These are phyloP conservation scores for Anthracocystis setariae DNA, from an alignment of 1,284 basidiomycete genomes.

Conservation along the genomic window DNA sequence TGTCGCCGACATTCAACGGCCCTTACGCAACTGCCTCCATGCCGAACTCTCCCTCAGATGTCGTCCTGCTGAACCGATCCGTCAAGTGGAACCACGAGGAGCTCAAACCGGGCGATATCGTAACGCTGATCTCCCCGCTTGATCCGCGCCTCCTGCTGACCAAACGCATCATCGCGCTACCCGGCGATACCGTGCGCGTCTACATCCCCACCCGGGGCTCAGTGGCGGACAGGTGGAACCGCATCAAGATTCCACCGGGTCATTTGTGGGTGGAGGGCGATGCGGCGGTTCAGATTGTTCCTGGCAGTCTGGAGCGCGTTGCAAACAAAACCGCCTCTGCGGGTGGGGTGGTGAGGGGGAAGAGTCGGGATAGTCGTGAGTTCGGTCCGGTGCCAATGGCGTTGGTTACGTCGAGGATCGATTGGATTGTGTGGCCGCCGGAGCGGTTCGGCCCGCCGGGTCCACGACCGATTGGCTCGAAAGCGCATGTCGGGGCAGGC, in stretches of 20 bases:
- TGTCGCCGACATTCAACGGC: conserved; percentile 50
- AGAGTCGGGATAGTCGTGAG: conserved; percentile 69
- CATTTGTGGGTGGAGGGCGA: conserved; percentile 73
- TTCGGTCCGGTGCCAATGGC: conserved; percentile 72
- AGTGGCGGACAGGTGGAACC: conserved; percentile 30
- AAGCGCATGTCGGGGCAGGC: neutral
- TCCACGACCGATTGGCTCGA: conserved; percentile 20
- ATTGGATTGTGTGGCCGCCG: conserved; percentile 70
- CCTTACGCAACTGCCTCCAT: conserved; percentile 11
- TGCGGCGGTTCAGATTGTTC: conserved; percentile 65
- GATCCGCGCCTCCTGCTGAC: conserved; percentile 70
- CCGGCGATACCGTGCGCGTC: conserved; percentile 71
- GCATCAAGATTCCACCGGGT: conserved; percentile 55
- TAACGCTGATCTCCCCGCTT: conserved; percentile 71
- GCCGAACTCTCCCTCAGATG: conserved; percentile 71
- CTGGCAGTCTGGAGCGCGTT: conserved; percentile 14
- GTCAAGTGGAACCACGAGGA: conserved; percentile 64
- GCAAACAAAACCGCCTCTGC: conserved; percentile 25
- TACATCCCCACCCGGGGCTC: conserved; percentile 25
- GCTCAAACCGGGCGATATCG: conserved; percentile 70
- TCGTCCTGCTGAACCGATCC: conserved; percentile 71
- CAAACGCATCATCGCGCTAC: conserved; percentile 72
- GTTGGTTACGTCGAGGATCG: conserved; percentile 69
- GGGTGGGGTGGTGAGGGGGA: conserved; percentile 2
- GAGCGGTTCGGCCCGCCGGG: conserved; percentile 47